Base-by-base conservation (phyloP, 495 filamentous ascomycete species). In the Aspergillus asperescens region DNA sequence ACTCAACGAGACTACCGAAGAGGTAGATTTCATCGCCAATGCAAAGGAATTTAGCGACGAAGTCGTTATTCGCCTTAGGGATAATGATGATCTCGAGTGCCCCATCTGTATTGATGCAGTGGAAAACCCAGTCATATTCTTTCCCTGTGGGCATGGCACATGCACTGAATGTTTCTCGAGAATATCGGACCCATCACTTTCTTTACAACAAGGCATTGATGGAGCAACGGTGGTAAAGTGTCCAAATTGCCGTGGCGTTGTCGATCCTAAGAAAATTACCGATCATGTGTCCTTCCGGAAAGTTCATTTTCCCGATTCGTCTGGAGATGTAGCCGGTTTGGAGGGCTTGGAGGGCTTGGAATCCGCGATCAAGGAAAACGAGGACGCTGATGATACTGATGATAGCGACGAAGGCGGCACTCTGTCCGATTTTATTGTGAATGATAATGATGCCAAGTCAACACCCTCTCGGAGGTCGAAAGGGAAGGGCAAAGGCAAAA, bases 71-170 rank as follows among this genome's bases (percentile, higher is more conserved):
- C 82, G 89, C 3, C 76, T 96, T 57, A 88, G 81, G 54, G 75
- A 72, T 18, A 84, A 61, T 63, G 76, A 61, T 68, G 71, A 69
- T 40, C 80, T 82, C 13, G 76, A 82, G 61, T 95, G 90, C 60
- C 86, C 87, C 2, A 80, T 95, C 38, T 96, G 93, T 62, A 81
- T 88, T 48, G 90, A 94, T 62, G 83, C 73, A 1, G 80, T 84
- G 1, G 71, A 79, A 13, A 90, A 89, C 53, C 86, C 93, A 0
- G 76, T 83, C 5, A 87, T 96, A 54, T 82, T 92, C 63, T 76
- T 87, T 54, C 89, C 90, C 2, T 96, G 91, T 56, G 91, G 91
- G 22, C 91, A 96, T 66, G 78, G 82, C 50, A 84, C 82, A 19
- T 96, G 91, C 64, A 67, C 78, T 0, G 86, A 89, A 55, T 95